Percentiles rank a stretch among this genome's conserved stretches.
phyloP scores from a whole-genome alignment of 352 stramenopile genomes.

The Pilasporangium apinafurcum region DNA sequence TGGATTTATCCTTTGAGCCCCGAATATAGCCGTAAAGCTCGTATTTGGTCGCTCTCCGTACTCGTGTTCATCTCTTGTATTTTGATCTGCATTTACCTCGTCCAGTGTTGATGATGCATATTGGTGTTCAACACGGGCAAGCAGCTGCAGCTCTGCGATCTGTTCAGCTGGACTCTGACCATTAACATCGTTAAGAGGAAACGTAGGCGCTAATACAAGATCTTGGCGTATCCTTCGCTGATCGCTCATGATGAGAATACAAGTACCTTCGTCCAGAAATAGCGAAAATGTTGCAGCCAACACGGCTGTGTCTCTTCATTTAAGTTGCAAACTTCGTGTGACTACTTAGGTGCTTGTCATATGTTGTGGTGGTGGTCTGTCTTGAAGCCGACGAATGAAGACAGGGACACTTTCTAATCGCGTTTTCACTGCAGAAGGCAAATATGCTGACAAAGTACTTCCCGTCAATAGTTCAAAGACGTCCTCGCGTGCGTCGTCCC shows the following conservation, averaged over 20 bases:
- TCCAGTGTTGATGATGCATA: too few species aligned
- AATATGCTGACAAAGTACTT: slow-evolving; percentile 22
- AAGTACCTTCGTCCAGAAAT: too few species aligned
- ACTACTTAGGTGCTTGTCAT: slow-evolving; percentile 2
- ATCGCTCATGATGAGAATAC: slow-evolving; percentile 3
- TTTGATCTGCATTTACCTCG: too few species aligned
- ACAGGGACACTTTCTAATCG: slow-evolving; percentile 41
- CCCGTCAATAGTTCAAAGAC: slow-evolving; percentile 30
- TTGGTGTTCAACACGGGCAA: slow-evolving; percentile 28
- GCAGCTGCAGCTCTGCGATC: slow-evolving; percentile 35
- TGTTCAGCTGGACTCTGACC: slow-evolving; percentile 14
- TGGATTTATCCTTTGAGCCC: too few species aligned
- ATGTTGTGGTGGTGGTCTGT: not conserved
- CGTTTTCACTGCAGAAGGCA: slow-evolving; percentile 33
- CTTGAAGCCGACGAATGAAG: slow-evolving; percentile 35
- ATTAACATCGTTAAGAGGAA: not conserved
- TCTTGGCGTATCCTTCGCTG: slow-evolving; percentile 7
- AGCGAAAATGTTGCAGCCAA: too few species aligned
- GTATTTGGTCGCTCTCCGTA: too few species aligned
- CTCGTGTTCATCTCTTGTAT: too few species aligned
- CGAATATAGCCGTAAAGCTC: too few species aligned
- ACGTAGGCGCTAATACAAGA: too few species aligned
- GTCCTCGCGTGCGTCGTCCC: slow-evolving; percentile 11
- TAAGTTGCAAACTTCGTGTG: not conserved
- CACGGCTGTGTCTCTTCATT: not conserved